phyloP scores from a whole-genome alignment of 306 rosid genomes.

The Gleditsia sinensis region DNA sequence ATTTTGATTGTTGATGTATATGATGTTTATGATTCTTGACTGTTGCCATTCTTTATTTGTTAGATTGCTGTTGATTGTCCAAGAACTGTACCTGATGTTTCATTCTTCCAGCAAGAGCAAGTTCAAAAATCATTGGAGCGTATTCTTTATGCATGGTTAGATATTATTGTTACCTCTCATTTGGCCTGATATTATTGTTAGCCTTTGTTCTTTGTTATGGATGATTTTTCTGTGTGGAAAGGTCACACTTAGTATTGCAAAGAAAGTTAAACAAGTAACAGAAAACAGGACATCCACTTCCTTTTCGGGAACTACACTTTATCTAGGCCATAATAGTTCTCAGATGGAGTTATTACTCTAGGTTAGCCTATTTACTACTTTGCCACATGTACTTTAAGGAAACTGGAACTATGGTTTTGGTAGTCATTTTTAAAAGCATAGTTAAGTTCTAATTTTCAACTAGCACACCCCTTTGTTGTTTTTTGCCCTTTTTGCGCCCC shows the following conservation, averaged over 20 bases:
- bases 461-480: no score
- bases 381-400: no score
- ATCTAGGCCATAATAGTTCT: no score
- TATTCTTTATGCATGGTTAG: conserved; percentile 86
- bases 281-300: conserved; percentile 8
- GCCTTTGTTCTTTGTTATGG: conserved; percentile 13
- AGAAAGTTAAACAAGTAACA: conserved; percentile 9
- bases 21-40: conserved; percentile 28
- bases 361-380: no score
- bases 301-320: conserved; percentile 3
- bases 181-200: conserved; percentile 26
- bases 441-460: no score
- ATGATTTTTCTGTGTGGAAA: conserved; percentile 15
- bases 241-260: conserved; percentile 8
- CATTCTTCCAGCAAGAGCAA: conserved; percentile 82
- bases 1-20: conserved; percentile 19
- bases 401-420: no score
- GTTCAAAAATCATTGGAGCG: conserved; percentile 96
- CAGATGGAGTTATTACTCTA: no score
- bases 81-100: conserved; percentile 92
- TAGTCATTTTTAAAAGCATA: no score
- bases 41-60: conserved; percentile 8
- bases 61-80: conserved; percentile 96
- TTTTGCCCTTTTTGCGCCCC: no score
- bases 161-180: conserved; percentile 20